Evolutionary conservation across 2,329 filamentous ascomycete species (phyloP), one percentile per base, ranked within the genome.

Genomic region (Alternaria novae-zelandiae): DNA sequence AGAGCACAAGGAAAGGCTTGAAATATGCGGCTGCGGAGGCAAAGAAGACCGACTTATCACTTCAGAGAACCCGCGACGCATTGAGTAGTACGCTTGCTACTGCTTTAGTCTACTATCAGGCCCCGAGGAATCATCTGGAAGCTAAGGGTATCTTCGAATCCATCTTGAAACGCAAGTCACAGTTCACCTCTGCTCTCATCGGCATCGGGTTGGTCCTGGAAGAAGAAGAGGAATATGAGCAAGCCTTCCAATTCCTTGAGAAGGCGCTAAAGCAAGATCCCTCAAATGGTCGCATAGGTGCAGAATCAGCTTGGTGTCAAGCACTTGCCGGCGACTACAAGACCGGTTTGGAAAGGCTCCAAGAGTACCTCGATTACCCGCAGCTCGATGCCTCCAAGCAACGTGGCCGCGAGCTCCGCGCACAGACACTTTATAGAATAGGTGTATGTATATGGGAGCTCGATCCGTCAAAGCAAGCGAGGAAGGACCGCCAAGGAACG

Each of bases 251-350:
- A 26, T 97, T 97, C 73, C 82, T 99, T 12, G 86, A 86, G 43
- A 88, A 92, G 66, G 96, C 96, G 2, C 79, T 96, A 25, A 78
- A 89, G 67, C 88, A 91, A 23, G 93, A 97, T 74, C 83, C 86
- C 3, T 83, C 84, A 11, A 97, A 97, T 70, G 83, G 94, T 20
- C 90, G 90, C 28, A 90, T 99, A 46, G 90, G 89, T 59, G 91
- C 91, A 15, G 96, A 99, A 80, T 89, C 93, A 17, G 95, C 94
- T 1, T 99, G 96, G 96, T 94, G 96, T 66, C 93, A 91, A 74
- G 92, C 94, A 10, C 85, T 97, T 13, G 91, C 89, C 72, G 93
- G 93, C 11, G 89, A 97, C 72, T 90, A 93, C 77, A 80, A 85
- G 56, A 82, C 82, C 20, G 93, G 92, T 10, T 85, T 90, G 46